Conservation (phyloP, 768 basidiomycete genomes). For the Coprinellus micaceus region DNA sequence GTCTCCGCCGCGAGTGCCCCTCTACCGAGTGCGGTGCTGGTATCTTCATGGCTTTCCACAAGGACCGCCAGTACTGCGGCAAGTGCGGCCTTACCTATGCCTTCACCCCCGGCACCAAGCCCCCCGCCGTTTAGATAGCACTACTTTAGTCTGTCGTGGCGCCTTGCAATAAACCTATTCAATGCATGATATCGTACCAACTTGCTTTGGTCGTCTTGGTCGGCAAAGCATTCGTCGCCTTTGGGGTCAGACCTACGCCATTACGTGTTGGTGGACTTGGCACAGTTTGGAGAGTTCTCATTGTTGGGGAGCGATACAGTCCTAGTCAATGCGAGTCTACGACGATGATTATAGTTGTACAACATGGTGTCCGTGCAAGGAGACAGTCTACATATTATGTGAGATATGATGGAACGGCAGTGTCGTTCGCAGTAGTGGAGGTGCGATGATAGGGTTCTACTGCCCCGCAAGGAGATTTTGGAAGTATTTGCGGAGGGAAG, state of each 20-base stretch:
- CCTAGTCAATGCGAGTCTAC: too few relatives aligned
- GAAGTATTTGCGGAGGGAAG: conserved; percentile 7
- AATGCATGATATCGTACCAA: conserved; percentile 6
- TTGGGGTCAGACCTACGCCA: too few relatives aligned
- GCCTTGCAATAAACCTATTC: background rate
- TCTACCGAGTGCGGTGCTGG: conserved; percentile 80
- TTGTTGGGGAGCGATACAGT: background rate
- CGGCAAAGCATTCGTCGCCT: too few relatives aligned
- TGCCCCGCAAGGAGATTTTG: background rate
- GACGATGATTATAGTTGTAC: background rate
- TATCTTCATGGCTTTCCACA: conserved; percentile 97
- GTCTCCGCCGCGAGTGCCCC: conserved; percentile 95
- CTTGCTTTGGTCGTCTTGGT: too few relatives aligned
- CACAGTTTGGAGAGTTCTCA: too few relatives aligned
- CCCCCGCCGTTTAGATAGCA: conserved; percentile 55
- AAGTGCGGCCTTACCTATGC: conserved; percentile 88
- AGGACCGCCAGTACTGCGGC: conserved; percentile 97
- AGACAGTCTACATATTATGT: background rate
- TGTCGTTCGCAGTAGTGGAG: background rate
- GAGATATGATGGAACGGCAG: background rate
- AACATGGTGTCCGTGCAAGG: background rate
- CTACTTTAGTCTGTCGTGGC: background rate
- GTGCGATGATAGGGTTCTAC: background rate
- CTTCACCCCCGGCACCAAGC: conserved; percentile 77
- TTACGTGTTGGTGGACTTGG: too few relatives aligned